Evolutionary conservation across 495 filamentous ascomycete genomes (phyloP).

Genomic region (Entonaema liquescens): DNA sequence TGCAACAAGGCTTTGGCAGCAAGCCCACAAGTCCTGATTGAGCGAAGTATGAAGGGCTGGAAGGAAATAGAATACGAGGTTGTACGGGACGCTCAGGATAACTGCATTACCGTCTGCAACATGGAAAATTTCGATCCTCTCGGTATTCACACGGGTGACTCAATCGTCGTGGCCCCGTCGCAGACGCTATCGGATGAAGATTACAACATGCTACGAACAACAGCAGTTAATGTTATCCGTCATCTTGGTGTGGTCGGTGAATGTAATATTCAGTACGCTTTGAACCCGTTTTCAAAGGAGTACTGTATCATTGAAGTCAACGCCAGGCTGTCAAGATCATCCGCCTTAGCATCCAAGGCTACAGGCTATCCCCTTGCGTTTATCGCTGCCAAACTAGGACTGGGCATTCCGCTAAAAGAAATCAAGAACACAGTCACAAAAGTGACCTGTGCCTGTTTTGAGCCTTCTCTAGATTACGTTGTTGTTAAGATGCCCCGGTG

Average conservation of each 20-base stretch:
- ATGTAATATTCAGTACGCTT: conserved; percentile 98
- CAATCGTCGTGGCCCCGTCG: conserved; percentile 96
- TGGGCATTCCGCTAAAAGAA: conserved; percentile 94
- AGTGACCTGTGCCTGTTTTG: conserved; percentile 96
- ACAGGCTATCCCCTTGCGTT: conserved; percentile 97
- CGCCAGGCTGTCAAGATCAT: conserved; percentile 92
- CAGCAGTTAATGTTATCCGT: conserved; percentile 97
- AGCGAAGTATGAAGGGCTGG: conserved; percentile 99
- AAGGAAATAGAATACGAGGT: conserved; percentile 99
- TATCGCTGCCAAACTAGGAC: conserved; percentile 93
- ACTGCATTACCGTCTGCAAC: conserved; percentile 99
- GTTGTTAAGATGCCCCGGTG: conserved; percentile 99
- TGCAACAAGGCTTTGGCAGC: conserved; percentile 94
- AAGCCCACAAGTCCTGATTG: conserved; percentile 94
- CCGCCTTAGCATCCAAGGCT: conserved; percentile 93
- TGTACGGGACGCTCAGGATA: conserved; percentile 93
- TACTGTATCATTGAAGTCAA: conserved; percentile 99
- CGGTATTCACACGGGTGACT: conserved; percentile 97
- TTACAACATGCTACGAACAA: conserved; percentile 98
- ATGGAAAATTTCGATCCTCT: conserved; percentile 99
- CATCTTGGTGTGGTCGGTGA: conserved; percentile 97
- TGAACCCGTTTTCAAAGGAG: conserved; percentile 95
- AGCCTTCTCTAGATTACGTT: conserved; percentile 98
- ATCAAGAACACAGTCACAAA: conserved; percentile 97
- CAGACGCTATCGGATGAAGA: conserved; percentile 98